Base-by-base conservation (phyloP, 345 rosid genomes). In the Reutealis trisperma region DNA sequence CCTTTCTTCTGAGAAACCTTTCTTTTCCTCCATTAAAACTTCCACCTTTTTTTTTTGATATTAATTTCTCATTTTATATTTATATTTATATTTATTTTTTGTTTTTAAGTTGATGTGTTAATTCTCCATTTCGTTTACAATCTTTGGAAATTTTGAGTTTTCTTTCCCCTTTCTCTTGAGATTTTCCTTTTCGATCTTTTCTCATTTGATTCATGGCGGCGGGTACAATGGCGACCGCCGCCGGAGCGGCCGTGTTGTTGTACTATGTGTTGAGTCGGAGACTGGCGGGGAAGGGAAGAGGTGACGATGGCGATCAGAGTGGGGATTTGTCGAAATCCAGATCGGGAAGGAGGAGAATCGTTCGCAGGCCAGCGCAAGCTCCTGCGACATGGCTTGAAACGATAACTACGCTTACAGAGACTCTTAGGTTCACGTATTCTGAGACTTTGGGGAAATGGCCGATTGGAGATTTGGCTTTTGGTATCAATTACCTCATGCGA, bases 391-490 rank as follows among this genome's bases (percentile, higher is more conserved):
- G 96, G 94, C 85, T 91, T n/a, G 97, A 96, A 85, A 85, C 97
- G 32, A 86, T 96, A 59, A 81, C 95, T 0, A 96, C 98, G 44
- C 60, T 96, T 42, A 87, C 95, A 15, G 98, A 96, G 85, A 96
- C 99, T 37, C 87, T 96, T 22, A 85, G 95, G 69, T 96, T 94
- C 67, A 96, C 97, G 13, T 96, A 91, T 86, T 90, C 97, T 12
- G 98, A 96, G 83, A 96, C 99, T 67, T 80, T 96, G 34, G 99
- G 99, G 6, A 94, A 96, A 86, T 96, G 99, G 98, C 99, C 99
- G 12, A 87, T 96, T 41, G 97, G 88, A 34, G 97, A 96, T 86
- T 85, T 96, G 78, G 99, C 99, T 65, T 96, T 96, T 75, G 98
- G 98, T 74, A 93, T 96, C 75, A 96, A 94, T 80, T 94, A 89